Percentiles rank a stretch among this genome's conserved stretches.
Conservation (phyloP, 305 asterid species). For the Ajuga reptans region DNA sequence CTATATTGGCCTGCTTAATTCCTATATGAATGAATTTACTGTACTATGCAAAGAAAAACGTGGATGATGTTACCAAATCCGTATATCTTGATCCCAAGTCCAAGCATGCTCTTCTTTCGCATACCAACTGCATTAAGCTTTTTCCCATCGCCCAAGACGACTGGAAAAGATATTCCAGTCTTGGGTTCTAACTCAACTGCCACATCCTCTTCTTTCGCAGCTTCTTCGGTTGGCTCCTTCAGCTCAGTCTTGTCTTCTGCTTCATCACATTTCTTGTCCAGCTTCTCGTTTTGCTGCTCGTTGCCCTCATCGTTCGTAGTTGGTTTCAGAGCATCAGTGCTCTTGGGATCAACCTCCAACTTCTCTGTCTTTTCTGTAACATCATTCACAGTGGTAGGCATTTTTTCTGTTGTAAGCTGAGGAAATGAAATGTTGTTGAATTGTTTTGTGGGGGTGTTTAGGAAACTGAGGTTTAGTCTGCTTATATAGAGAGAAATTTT, state of each 20-base stretch:
- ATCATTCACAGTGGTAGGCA: conserved; percentile 47
- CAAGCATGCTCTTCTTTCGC: conserved; percentile 72
- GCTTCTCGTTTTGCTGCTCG: conserved; percentile 26
- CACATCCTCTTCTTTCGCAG: conserved; percentile 34
- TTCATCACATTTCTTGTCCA: conserved; percentile 11
- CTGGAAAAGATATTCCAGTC: conserved; percentile 60
- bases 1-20: background rate
- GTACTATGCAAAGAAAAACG: background rate
- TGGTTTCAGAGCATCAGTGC: conserved; percentile 28
- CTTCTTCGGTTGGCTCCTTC: conserved; percentile 24
- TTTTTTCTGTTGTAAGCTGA: conserved; percentile 14
- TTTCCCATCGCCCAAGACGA: conserved; percentile 43
- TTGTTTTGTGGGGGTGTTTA: conserved; percentile 23
- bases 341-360: conserved; percentile 43
- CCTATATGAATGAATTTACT: background rate
- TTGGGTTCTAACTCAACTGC: conserved; percentile 50
- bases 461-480: background rate
- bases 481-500: conserved; percentile 24
- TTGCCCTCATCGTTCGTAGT: conserved; percentile 19
- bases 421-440: background rate
- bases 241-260: conserved; percentile 26
- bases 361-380: conserved; percentile 32
- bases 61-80: conserved; percentile 36
- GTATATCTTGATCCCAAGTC: conserved; percentile 60
- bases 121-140: conserved; percentile 50